phyloP scores from a whole-genome alignment of 371 early-diverging fungal genomes.

The Mucor velutinosus region DNA sequence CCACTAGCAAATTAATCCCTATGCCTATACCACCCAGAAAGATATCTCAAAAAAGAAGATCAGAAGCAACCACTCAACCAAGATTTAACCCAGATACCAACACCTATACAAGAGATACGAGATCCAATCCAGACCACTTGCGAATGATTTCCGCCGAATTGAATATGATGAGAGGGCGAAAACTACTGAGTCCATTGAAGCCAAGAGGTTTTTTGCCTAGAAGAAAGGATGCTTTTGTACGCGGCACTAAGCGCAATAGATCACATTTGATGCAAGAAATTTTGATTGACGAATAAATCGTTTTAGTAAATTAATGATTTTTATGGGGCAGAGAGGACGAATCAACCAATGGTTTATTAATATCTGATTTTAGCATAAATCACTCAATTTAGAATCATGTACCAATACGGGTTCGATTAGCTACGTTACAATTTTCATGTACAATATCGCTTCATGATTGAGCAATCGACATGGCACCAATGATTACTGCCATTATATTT shows the following conservation, averaged over 20 bases:
- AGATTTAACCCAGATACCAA: slow-evolving; percentile 53
- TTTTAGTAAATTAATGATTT: background rate
- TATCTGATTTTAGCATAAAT: background rate
- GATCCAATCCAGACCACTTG: slow-evolving; percentile 63
- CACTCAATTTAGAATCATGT: background rate
- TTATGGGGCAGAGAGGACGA: background rate
- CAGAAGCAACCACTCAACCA: slow-evolving; percentile 56
- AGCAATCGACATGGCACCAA: background rate
- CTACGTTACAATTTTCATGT: background rate
- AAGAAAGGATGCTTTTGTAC: slow-evolving; percentile 53
- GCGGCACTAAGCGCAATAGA: slow-evolving; percentile 28
- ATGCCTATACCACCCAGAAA: slow-evolving; percentile 48
- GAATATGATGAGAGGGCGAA: slow-evolving; percentile 61
- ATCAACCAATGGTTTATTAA: background rate
- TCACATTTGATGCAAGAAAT: slow-evolving; percentile 33
- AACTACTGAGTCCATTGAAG: slow-evolving; percentile 60
- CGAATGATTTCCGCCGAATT: slow-evolving; percentile 65
- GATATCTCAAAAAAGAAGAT: slow-evolving; percentile 37
- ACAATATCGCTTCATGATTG: background rate
- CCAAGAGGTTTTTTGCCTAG: slow-evolving; percentile 62
- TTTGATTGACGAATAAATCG: background rate
- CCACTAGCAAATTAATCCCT: slow-evolving; percentile 30
- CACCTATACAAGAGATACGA: slow-evolving; percentile 59
- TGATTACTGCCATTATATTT: background rate
- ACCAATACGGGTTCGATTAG: background rate